Conservation (phyloP, 2,329 filamentous ascomycete genomes). For the Colletotrichum sp. region DNA sequence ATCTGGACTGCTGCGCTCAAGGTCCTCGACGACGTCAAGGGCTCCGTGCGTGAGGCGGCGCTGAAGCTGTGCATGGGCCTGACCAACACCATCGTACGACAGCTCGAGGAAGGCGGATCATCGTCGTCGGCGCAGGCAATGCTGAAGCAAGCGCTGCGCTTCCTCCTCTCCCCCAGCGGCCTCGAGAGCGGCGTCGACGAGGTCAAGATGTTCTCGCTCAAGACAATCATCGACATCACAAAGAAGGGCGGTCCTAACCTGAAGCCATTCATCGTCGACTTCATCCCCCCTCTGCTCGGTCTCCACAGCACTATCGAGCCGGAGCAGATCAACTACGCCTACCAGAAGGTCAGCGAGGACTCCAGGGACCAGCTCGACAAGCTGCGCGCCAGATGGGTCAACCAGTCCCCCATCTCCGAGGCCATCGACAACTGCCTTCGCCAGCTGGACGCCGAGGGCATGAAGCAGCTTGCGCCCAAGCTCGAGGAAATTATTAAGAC, state of each 20-base stretch:
- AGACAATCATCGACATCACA: conserved; percentile 85
- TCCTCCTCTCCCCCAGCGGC: conserved; percentile 86
- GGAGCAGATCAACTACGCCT: conserved; percentile 88
- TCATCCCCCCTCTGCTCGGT: conserved; percentile 81
- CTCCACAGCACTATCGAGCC: conserved; percentile 89
- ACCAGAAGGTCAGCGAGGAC: conserved; percentile 86
- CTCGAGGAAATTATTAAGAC: conserved; percentile 83
- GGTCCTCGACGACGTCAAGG: conserved; percentile 95
- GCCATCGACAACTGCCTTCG: conserved; percentile 90
- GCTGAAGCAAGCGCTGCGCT: conserved; percentile 87
- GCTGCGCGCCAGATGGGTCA: conserved; percentile 80
- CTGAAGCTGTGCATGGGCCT: conserved; percentile 82
- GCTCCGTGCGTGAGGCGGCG: conserved; percentile 82
- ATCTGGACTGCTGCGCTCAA: conserved; percentile 89
- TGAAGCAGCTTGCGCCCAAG: conserved; percentile 73
- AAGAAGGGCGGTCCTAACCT: conserved; percentile 86
- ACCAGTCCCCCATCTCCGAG: conserved; percentile 88
- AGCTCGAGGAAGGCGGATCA: conserved; percentile 79
- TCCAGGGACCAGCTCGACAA: conserved; percentile 92
- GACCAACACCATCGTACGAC: conserved; percentile 84
- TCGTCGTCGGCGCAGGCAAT: conserved; percentile 76
- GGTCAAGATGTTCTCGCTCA: conserved; percentile 82
- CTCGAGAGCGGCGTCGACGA: conserved; percentile 90
- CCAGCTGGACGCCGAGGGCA: conserved; percentile 78
- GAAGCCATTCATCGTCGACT: conserved; percentile 79